Evolutionary conservation across 441 rosid genomes (phyloP).

Genomic region (Hura crepitans): DNA sequence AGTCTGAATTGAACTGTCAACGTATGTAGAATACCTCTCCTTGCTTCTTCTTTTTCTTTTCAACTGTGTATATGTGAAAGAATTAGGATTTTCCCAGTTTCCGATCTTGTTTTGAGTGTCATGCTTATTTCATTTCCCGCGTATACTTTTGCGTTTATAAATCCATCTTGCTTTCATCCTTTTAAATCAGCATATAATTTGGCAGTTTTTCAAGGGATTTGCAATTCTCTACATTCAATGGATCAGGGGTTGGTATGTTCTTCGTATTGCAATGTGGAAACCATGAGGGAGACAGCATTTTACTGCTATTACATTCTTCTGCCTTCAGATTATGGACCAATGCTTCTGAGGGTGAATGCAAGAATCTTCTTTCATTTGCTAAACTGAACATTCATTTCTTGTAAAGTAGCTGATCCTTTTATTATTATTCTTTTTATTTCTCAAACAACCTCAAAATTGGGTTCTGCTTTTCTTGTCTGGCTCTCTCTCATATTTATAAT

Average conservation of each 20-base stretch:
- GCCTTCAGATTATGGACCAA: constrained; percentile 77
- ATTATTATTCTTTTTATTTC: neutral
- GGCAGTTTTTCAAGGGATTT: constrained; percentile 77
- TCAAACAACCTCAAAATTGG: neutral
- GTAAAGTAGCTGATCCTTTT: neutral
- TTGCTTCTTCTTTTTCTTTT: neutral
- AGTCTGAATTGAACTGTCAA: constrained; percentile 63
- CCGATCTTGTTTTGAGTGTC: constrained; percentile 15
- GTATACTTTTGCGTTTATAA: constrained; percentile 6
- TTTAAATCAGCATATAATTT: constrained; percentile 25
- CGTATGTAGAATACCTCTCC: constrained; percentile 39
- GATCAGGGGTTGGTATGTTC: constrained; percentile 80
- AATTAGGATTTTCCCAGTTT: constrained; percentile 10
- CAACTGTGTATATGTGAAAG: constrained; percentile 12
- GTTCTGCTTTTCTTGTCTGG: neutral
- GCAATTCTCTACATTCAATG: constrained; percentile 58
- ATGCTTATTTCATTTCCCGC: neutral
- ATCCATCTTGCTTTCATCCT: constrained; percentile 16
- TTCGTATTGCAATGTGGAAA: constrained; percentile 59
- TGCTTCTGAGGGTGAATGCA: constrained; percentile 77
- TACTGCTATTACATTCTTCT: constrained; percentile 77
- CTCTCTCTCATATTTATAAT: constrained; percentile 6
- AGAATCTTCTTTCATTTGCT: constrained; percentile 14
- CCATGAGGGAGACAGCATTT: constrained; percentile 51
- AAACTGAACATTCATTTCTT: constrained; percentile 4